Base-by-base conservation (phyloP, 78 protist species). In the Guillardia theta region DNA sequence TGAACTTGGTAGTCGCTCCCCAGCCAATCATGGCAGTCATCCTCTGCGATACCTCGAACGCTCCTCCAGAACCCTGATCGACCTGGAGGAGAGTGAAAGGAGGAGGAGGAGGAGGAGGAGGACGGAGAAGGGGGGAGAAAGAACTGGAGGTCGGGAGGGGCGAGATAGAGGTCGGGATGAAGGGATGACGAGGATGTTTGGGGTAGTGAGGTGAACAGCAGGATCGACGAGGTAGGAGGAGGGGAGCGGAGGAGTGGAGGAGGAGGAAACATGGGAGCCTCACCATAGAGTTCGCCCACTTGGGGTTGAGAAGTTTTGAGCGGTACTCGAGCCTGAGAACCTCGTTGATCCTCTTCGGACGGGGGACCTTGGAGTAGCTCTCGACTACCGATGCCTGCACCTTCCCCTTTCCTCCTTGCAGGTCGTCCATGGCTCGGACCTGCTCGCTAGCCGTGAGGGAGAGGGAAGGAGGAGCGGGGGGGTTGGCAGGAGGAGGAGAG, bases 11-110 rank as follows among this genome's bases (percentile, higher is more conserved):
- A 15, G 92, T 87, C 21, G 92, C 92, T 0, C 64, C 92, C 92
- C 92, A 87, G 27, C 92, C 92, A 24, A 87, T 47, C 50, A 87
- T 8, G 41, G 92, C 92, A 1, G 92, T 87, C 92, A 87, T 87
- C 70, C 92, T 50, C 92, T 87, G 92, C 64, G 92, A 87, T 4
- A 87, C 62, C 92, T 87, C 92, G 62, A 46, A 87, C 45, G 92
- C 92, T 37, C 92, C 92, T 27, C 92, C 92, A 36, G 92, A 87
- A 27, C 92, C 92, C 62, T 87, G 92, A 27, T 18, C 90, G 6
- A 37, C 90, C n/a, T n/a, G n/a, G n/a, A n/a, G n/a, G n/a, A n/a
- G n/a, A n/a, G n/a, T n/a, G 33, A 19, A 53, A 19, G 12, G 64
- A 19, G 12, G 33, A 53, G n/a, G n/a, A n/a, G 19, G 64, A 53